Evolutionary conservation across 192 early-diverging fungal genomes (phyloP), one percentile per base, ranked within the genome.

Genomic region (Glomus cerebriforme): DNA sequence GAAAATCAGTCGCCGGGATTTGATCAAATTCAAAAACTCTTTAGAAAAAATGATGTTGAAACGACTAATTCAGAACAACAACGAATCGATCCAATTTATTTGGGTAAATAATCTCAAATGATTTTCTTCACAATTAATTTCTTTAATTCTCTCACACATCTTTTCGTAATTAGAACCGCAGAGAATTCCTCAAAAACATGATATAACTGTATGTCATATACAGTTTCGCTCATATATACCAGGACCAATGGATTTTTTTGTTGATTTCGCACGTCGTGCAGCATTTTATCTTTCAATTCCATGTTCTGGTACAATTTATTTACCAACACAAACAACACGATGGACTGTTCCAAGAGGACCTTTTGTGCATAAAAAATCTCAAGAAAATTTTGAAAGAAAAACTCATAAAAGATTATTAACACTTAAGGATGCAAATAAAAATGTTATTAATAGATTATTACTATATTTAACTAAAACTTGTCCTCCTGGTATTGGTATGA

Each of bases 311-410:
- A 74, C 87, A 2, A 85, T 96, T 27, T 89, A 91, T 59, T 81
- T 97, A 32, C 95, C 91, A 1, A 91, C 91, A 13, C 84, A 91
- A 58, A 90, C 89, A 10, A 88, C 91, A 34, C 88, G 88, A 79
- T 99, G 95, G 95, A 93, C 94, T 24, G 93, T 98, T 47, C 90
- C 93, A 59, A 92, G 92, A 75, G 96, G 95, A 29, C 97, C 98
- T 17, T 99, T 99, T 84, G 92, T 97, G 29, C 92, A 98, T 88
- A 98, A 96, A 81, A 96, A 97, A 85, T 89, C 93, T 32, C 96
- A 97, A 87, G 97, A 99, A 83, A 92, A 95, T 19, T 99, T 99
- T 89, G 97, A 98, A 86, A 89, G 94, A 66, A 92, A 93, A 84
- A 96, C 94, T 67, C 91, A 95, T 82, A 91, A 92, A 84, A 89